phyloP scores from a whole-genome alignment of 345 rosid species.

The Streptanthus diversifolius region DNA sequence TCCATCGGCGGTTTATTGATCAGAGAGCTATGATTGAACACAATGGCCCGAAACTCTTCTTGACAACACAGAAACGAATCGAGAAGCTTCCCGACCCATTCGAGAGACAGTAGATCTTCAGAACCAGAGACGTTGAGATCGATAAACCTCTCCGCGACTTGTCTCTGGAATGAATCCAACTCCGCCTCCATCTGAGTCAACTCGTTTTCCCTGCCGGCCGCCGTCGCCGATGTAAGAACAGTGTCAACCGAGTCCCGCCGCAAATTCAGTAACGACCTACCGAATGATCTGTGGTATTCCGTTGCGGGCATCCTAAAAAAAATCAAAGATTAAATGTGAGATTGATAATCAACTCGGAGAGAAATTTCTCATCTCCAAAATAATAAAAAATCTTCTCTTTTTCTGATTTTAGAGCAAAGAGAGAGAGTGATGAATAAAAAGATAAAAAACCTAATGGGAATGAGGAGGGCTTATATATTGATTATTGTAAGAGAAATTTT shows the following conservation, averaged over 20 bases:
- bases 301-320: slow-evolving; percentile 50
- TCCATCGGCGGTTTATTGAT: slow-evolving; percentile 44
- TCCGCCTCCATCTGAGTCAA: slow-evolving; percentile 39
- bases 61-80: slow-evolving; percentile 52
- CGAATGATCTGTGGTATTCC: slow-evolving; percentile 47
- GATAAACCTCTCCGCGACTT: slow-evolving; percentile 48
- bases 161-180: slow-evolving; percentile 56
- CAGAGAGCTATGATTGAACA: slow-evolving; percentile 31
- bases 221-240: slow-evolving; percentile 17
- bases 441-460: slow-evolving; percentile 2
- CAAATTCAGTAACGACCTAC: slow-evolving; percentile 43
- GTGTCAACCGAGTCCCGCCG: slow-evolving; percentile 45
- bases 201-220: slow-evolving; percentile 11
- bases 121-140: slow-evolving; percentile 36
- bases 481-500: background rate
- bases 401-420: background rate
- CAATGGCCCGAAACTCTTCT: slow-evolving; percentile 54
- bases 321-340: background rate
- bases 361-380: background rate
- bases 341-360: background rate
- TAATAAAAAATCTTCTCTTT: background rate
- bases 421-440: background rate
- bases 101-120: slow-evolving; percentile 46
- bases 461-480: slow-evolving; percentile 15
- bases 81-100: slow-evolving; percentile 62